Conservation (phyloP, 495 filamentous ascomycete genomes). For the Podospora tetraspora region DNA sequence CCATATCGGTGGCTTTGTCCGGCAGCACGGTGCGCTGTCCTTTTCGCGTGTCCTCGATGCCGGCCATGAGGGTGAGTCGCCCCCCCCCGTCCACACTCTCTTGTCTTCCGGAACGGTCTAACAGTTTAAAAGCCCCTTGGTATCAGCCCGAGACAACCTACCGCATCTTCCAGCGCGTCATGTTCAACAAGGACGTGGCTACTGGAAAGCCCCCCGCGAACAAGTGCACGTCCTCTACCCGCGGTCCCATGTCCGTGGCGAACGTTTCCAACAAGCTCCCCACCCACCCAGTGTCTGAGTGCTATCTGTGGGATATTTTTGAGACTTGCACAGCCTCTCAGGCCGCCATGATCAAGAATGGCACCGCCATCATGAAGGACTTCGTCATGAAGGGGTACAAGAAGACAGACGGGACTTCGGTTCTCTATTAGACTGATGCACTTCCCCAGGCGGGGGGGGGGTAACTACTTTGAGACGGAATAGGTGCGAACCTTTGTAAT, state of each 20-base stretch:
- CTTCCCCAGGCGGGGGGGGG: neutral
- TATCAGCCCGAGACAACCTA: constrained; percentile 49
- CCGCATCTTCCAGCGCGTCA: constrained; percentile 31
- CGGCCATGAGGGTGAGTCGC: constrained; percentile 47
- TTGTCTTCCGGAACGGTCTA: neutral
- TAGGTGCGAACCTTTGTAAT: no score
- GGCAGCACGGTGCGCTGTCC: constrained; percentile 54
- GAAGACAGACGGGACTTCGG: neutral
- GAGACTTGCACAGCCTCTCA: constrained; percentile 9
- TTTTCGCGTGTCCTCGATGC: constrained; percentile 58
- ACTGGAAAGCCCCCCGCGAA: constrained; percentile 35
- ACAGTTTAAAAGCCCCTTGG: neutral
- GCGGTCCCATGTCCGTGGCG: constrained; percentile 15
- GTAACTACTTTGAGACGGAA: neutral
- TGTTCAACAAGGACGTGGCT: constrained; percentile 49
- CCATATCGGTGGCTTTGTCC: constrained; percentile 53
- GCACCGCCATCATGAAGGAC: constrained; percentile 15
- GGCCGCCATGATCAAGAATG: constrained; percentile 6
- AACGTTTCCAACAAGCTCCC: constrained; percentile 20
- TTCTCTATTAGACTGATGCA: neutral
- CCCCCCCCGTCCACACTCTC: constrained; percentile 30
- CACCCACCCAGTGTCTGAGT: neutral
- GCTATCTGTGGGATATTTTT: constrained; percentile 21
- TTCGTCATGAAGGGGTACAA: constrained; percentile 8
- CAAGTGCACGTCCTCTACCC: constrained; percentile 10